phyloP scores from a whole-genome alignment of 768 basidiomycete genomes.

The Tylopilus plumbeoviolaceoides region DNA sequence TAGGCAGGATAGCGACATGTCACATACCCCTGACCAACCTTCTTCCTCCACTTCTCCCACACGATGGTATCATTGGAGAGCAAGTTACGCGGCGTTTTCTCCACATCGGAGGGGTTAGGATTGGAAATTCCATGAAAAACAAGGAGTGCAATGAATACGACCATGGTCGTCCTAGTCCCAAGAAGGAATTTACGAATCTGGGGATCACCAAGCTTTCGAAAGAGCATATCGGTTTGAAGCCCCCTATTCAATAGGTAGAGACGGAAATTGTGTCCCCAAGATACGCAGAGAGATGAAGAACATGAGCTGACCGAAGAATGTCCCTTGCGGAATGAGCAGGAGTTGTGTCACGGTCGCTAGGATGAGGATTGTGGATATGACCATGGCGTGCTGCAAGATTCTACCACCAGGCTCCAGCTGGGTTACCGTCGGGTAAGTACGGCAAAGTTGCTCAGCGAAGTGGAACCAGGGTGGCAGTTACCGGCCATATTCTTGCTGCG shows the following conservation, averaged over 20 bases:
- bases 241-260: slow-evolving; percentile 30
- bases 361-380: slow-evolving; percentile 23
- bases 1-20: slow-evolving; percentile 1
- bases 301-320: slow-evolving; percentile 33
- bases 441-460: no score
- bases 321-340: slow-evolving; percentile 30
- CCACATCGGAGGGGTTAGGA: not conserved
- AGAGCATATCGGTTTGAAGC: slow-evolving; percentile 20
- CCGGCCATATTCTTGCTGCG: no score
- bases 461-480: no score
- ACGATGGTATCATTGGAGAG: slow-evolving; percentile 21
- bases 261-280: slow-evolving; percentile 32
- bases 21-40: slow-evolving; percentile 10
- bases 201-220: slow-evolving; percentile 12
- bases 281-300: slow-evolving; percentile 30
- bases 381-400: slow-evolving; percentile 8
- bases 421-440: no score
- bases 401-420: slow-evolving; percentile 8
- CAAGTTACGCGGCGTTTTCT: slow-evolving; percentile 8
- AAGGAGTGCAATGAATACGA: slow-evolving; percentile 12
- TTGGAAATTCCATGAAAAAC: slow-evolving; percentile 2
- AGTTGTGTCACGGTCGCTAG: slow-evolving; percentile 27
- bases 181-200: slow-evolving; percentile 5
- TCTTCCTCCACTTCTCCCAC: slow-evolving; percentile 21
- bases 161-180: slow-evolving; percentile 13